Evolutionary conservation across 495 filamentous ascomycete genomes (phyloP).

Genomic region (Penicillium cataractarum): DNA sequence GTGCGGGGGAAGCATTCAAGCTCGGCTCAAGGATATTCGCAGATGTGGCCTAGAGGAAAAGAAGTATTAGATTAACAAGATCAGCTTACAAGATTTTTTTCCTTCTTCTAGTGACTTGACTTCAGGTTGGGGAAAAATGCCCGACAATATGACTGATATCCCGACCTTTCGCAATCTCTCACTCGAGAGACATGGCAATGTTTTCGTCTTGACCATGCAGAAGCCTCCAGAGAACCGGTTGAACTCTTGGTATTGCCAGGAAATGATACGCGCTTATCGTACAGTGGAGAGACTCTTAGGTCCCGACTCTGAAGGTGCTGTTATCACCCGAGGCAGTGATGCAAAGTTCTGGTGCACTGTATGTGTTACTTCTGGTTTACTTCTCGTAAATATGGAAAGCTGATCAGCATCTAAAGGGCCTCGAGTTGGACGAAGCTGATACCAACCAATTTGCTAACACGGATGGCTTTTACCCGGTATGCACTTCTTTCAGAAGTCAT

Average conservation of each 20-base stretch:
- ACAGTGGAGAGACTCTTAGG: conserved; percentile 45
- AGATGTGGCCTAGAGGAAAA: not conserved
- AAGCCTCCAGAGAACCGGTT: conserved; percentile 54
- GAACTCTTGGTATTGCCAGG: conserved; percentile 49
- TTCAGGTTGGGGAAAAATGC: not conserved
- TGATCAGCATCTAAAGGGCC: conserved; percentile 29
- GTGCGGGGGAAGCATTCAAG: conserved; percentile 23
- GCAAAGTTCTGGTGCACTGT: conserved; percentile 57
- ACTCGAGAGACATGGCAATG: conserved; percentile 36
- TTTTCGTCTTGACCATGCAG: conserved; percentile 55
- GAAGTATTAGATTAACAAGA: not conserved
- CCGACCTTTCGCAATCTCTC: conserved; percentile 34
- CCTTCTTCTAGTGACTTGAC: not conserved
- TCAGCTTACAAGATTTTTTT: not conserved
- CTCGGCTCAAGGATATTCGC: not conserved
- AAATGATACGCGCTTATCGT: conserved; percentile 51
- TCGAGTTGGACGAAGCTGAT: conserved; percentile 52
- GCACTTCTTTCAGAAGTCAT: not conserved
- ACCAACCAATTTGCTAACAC: conserved; percentile 52
- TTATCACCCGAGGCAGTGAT: conserved; percentile 51
- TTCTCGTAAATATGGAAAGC: not conserved
- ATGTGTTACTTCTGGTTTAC: not conserved
- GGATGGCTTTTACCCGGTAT: conserved; percentile 53
- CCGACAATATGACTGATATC: conserved; percentile 27
- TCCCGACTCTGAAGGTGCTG: conserved; percentile 45